phyloP scores from a whole-genome alignment of 306 rosid genomes.

The Fragaria iinumae region DNA sequence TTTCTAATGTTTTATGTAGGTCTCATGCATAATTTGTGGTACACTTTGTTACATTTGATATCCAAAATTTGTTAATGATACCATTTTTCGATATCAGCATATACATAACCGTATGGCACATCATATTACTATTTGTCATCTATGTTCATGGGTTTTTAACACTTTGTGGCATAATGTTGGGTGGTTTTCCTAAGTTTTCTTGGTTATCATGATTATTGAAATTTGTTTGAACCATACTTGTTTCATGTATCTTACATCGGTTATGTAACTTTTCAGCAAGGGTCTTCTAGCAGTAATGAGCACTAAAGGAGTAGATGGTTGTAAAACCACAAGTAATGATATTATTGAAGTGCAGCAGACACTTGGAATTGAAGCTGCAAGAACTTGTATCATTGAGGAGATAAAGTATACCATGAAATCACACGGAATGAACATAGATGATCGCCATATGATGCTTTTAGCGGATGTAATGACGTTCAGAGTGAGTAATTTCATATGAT shows the following conservation, averaged over 20 bases:
- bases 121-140: background rate
- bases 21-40: background rate
- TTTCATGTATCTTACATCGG: constrained; percentile 10
- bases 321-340: constrained; percentile 70
- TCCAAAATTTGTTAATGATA: background rate
- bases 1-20: too few relatives aligned
- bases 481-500: constrained; percentile 41
- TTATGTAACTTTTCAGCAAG: constrained; percentile 37
- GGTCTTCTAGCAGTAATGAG: constrained; percentile 85
- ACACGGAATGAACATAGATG: constrained; percentile 84
- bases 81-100: background rate
- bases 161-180: background rate
- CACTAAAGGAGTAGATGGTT: constrained; percentile 75
- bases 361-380: constrained; percentile 95
- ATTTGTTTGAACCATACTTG: background rate
- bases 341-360: constrained; percentile 62
- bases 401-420: constrained; percentile 70
- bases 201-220: background rate
- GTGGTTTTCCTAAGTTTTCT: background rate
- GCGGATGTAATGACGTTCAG: constrained; percentile 89
- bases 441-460: constrained; percentile 92
- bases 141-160: background rate
- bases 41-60: background rate
- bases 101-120: background rate
- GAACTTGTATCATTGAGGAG: constrained; percentile 73